Base-by-base conservation (phyloP, 2,329 filamentous ascomycete genomes). In the Claviceps africana region DNA sequence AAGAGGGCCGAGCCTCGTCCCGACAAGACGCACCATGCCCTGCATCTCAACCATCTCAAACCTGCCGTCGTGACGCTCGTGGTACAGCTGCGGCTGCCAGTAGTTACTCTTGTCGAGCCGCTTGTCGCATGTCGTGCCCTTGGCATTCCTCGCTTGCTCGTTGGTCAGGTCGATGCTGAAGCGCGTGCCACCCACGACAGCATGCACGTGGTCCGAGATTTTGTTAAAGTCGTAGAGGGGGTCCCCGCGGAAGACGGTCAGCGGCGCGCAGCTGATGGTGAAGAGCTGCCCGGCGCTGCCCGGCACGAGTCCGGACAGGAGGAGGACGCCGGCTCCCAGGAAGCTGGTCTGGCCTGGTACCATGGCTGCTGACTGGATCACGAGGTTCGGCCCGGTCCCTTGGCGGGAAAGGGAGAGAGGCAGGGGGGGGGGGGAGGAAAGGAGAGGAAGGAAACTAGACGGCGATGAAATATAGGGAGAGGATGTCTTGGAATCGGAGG, bases 81-180 rank as follows among this genome's bases (percentile, higher is more conserved):
- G 70, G 57, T 66, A 69, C 1, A 86, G 67, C 55, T 72, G 71
- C 0, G 83, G 82, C 17, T 78, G 78, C 83, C 83, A 86, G 67
- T 87, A 86, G 60, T 79, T 83, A 52, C 77, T 83, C 53, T 77
- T 67, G 62, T 86, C 82, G 56, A 78, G 68, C 30, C 72, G 70
- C 52, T 82, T 80, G 35, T 73, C 72, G 64, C 83, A 86, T 4
- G 82, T 82, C 1, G 82, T 82, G 64, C 83, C 86, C 11, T 73
- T 73, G 1, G 78, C 76, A 25, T 63, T 63, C 52, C 71, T 67
- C n/a, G 77, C 75, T 37, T 72, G 67, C 9, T 71, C 67, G 59
- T 76, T 82, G 51, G 67, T 68, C 71, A 79, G 76, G 30, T 64
- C 67, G 54, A 77, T 72, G 42, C 72, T 70, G 61, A 85, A 85